phyloP scores from a whole-genome alignment of 768 basidiomycete genomes.

The Leucocoprinus sp. region DNA sequence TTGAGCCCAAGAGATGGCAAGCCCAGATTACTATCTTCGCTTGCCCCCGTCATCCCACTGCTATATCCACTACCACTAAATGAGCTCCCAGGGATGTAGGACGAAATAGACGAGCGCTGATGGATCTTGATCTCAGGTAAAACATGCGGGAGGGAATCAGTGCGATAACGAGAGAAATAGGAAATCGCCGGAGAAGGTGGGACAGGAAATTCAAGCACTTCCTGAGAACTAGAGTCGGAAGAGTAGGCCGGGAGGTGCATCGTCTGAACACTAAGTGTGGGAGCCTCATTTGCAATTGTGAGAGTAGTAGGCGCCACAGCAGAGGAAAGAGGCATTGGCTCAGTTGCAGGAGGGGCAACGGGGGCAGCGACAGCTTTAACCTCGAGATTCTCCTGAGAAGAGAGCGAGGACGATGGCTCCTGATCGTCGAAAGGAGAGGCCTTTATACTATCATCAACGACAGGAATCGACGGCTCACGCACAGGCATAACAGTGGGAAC shows the following conservation, averaged over 20 bases:
- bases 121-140: slow-evolving; percentile 45
- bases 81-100: slow-evolving; percentile 13
- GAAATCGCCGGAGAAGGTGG: slow-evolving; percentile 28
- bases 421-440: not conserved
- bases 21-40: not conserved
- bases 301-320: not conserved
- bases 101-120: slow-evolving; percentile 34
- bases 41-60: not conserved
- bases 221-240: slow-evolving; percentile 12
- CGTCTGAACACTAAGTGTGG: slow-evolving; percentile 11
- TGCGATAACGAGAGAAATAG: slow-evolving; percentile 28
- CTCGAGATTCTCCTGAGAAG: not conserved
- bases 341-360: not conserved
- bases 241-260: slow-evolving; percentile 9
- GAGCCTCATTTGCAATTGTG: not conserved
- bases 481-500: slow-evolving; percentile 15
- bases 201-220: slow-evolving; percentile 29
- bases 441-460: not conserved
- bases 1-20: slow-evolving; percentile 6
- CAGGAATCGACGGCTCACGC: not conserved
- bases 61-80: slow-evolving; percentile 7
- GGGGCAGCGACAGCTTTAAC: not conserved
- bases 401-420: not conserved
- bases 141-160: slow-evolving; percentile 42
- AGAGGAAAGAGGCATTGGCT: not conserved